Evolutionary conservation across 148 eudicot genomes (phyloP).

Genomic region (Polygonum aviculare): DNA sequence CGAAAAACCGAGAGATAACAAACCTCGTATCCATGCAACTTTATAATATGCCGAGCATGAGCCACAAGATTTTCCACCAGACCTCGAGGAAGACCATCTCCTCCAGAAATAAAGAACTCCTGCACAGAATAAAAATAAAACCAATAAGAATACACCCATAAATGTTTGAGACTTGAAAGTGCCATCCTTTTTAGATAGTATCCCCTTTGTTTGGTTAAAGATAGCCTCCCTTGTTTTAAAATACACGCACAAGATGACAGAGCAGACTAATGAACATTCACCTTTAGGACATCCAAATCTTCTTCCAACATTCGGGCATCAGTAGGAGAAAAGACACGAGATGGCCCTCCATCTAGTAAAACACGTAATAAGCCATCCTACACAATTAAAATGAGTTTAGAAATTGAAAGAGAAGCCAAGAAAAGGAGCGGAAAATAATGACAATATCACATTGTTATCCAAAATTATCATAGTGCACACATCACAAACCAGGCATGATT

Average conservation of each 20-base stretch:
- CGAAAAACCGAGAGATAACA: conserved; percentile 18
- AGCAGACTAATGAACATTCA: conserved; percentile 17
- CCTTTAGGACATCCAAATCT: conserved; percentile 91
- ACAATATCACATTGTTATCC: neutral
- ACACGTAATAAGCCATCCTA: conserved; percentile 96
- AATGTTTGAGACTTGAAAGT: neutral
- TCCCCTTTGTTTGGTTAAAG: too few relatives aligned
- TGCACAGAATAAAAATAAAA: conserved; percentile 14
- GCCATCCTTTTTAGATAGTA: neutral
- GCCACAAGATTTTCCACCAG: conserved; percentile 89
- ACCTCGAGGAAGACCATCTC: conserved; percentile 99
- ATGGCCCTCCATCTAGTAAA: conserved; percentile 88
- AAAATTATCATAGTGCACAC: neutral
- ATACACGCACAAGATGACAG: neutral
- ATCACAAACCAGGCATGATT: conserved; percentile 77
- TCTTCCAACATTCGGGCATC: conserved; percentile 89
- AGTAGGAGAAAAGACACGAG: conserved; percentile 59
- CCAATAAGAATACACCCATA: neutral
- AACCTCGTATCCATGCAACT: conserved; percentile 84
- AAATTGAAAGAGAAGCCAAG: neutral
- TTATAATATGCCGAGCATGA: conserved; percentile 61
- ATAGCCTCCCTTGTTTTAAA: neutral
- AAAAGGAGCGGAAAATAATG: neutral
- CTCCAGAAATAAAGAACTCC: conserved; percentile 98
- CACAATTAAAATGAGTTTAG: conserved; percentile 7